Evolutionary conservation across 192 early-diverging fungal genomes (phyloP), one percentile per base, ranked within the genome.

Genomic region (Linderina pennispora): DNA sequence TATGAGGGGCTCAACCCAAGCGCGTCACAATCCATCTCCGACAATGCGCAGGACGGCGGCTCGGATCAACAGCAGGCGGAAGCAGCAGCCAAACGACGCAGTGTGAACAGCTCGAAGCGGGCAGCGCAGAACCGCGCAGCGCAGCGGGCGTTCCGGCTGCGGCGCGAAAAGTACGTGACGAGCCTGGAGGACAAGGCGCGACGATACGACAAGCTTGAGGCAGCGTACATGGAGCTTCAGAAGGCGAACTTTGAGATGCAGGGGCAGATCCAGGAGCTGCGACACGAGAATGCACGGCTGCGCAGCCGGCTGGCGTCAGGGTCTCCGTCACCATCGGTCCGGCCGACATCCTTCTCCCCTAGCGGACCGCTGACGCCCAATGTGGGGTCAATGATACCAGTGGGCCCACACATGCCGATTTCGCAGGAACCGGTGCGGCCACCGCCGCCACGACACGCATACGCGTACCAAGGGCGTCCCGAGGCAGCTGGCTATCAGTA

Each of bases 51-150:
- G n/a, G n/a, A n/a, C n/a, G n/a, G n/a, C n/a, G n/a, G n/a, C n/a
- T n/a, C n/a, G n/a, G n/a, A n/a, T n/a, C n/a, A n/a, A n/a, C n/a
- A n/a, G n/a, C n/a, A n/a, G n/a, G n/a, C n/a, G n/a, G n/a, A n/a
- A n/a, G n/a, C n/a, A n/a, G n/a, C n/a, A 31, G 32, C 57, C 11
- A 52, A 51, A 36, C 55, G 61, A 17, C 60, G 68, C 36, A 60
- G 52, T 32, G 64, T 71, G 43, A 71, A 71, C 38, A 71, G 68
- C 50, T 71, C 68, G 21, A 71, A 71, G 35, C 60, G 68, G 15
- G 68, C 68, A 8, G 68, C 68, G 3, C 68, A 71, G 57, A 71
- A 71, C 42, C 51, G 68, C 16, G 68, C 68, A 2, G 68, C 68
- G 1, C 68, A 71, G 45, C 46, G 68, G 2, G 68, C 68, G 22